Base-by-base conservation (phyloP, 305 asterid genomes). In the Petunia hybrid region DNA sequence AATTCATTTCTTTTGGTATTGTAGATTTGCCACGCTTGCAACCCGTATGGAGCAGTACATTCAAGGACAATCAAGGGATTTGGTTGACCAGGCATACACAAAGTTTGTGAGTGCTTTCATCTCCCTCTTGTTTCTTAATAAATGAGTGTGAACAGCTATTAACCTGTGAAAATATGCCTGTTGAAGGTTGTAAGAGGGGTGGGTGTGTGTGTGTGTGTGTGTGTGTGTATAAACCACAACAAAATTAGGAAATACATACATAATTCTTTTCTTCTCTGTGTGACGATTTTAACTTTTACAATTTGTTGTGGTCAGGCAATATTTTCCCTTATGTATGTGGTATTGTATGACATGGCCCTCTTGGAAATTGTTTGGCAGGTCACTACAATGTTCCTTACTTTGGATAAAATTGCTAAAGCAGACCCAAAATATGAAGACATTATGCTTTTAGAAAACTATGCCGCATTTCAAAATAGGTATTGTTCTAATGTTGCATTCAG, bases 41-140 rank as follows among this genome's bases (percentile, higher is more conserved):
- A 93, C 99, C 84, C 98, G 98, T 79, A 97, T 97, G 99, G 99
- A 97, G 89, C 99, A 97, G 90, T 97, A 97, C 85, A 97, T 95
- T 84, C 99, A 97, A 84, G 99, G 98, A 80, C 99, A 97, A 76
- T 97, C 99, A 3, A 92, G 99, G 91, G 97, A 97, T 90, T 93
- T 95, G 89, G 99, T 97, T 74, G 99, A 97, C 87, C 92, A 93
- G 89, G 99, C 99, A 61, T 97, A 97, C 82, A 84, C 89, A 35
- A 97, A 97, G 84, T 91, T 95, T 87, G 99, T 97, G 83, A 88
- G 99, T 90, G 80, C 84, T 82, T 56, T 42, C 43, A 82, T 53
- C 48, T 55, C 71, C 36, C 16, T 3, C n/a, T 16, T 8, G 8
- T 74, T 73, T 51, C 64, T 53, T 53, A 38, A 74, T 53, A 74